Evolutionary conservation across 306 rosid species (phyloP), one percentile per base, ranked within the genome.

Genomic region (Malus orientalis): DNA sequence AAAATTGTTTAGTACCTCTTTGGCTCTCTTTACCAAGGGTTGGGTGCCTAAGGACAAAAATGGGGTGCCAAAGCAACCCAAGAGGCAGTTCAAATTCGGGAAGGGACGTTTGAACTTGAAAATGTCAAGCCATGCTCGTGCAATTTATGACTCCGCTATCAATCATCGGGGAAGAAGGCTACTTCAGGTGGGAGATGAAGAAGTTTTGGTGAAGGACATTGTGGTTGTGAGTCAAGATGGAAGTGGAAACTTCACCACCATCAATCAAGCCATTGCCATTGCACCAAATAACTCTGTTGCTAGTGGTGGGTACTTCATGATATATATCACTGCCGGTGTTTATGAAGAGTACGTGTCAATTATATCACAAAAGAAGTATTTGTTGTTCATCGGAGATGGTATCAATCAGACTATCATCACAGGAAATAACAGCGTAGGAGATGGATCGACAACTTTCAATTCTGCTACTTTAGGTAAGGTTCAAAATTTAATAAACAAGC

Each of bases 311-410:
- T 85, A 85, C 84, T 85, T 85, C 80, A 36, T 85, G 77, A 73
- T 85, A 59, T 81, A 85, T 47, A 60, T 85, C 65, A 74, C 81
- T 3, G 82, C 84, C 4, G 89, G 89, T 7, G 76, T 79, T 57
- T 85, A 85, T 19, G 69, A 76, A 40, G 89, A 82, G 81, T 79
- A 80, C 30, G 78, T 82, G 27, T 54, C 71, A 0, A 70, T 85
- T 32, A 55, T 72, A 22, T 47, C 76, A 1, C 74, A 82, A 42
- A 79, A 85, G 74, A 77, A 77, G 80, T 85, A 79, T 23, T 30
- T 85, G 84, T 64, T 85, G 74, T 47, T 85, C 80, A 79, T 74
- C 27, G 89, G 89, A 73, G 89, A 85, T 3, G 89, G 89, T 45
- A 82, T 85, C 30, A 77, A 74, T 14, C 82, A 80, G 73, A 85